Conservation (phyloP, 169 alveolate species). For the Prorocentrum cordatum region DNA sequence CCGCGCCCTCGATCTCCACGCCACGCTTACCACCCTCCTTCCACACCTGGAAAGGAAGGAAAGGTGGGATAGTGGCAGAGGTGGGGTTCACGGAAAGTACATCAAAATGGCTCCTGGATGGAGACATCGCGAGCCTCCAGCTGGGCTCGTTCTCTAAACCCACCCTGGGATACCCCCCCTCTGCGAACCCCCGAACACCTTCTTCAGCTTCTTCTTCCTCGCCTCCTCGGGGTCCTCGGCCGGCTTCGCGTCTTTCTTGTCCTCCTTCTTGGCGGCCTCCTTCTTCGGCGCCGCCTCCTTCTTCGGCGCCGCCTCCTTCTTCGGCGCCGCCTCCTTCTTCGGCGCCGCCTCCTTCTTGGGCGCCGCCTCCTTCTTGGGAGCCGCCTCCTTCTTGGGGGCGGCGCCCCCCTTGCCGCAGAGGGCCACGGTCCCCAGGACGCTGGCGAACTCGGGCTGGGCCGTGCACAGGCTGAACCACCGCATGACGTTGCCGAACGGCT, state of each 20-base stretch:
- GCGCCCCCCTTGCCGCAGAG: neutral
- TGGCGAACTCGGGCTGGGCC: slow-evolving; percentile 3
- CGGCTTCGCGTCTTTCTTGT: neutral
- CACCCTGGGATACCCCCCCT: no score
- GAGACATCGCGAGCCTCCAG: no score
- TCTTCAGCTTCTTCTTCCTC: slow-evolving; percentile 3
- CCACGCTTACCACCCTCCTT: slow-evolving; percentile 72
- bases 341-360: neutral
- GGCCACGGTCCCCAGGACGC: neutral
- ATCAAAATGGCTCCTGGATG: no score
- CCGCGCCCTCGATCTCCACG: slow-evolving; percentile 60
- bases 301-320: neutral
- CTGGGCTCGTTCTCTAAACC: no score
- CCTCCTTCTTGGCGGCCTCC: neutral
- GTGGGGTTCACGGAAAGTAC: no score
- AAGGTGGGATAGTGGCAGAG: no score
- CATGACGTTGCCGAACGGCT: neutral
- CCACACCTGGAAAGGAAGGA: no score
- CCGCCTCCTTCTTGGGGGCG: neutral
- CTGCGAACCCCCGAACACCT: no score
- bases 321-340: slow-evolving; percentile 2
- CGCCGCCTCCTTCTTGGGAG: neutral
- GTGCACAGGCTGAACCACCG: slow-evolving; percentile 16
- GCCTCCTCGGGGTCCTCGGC: neutral
- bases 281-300: neutral